Evolutionary conservation across 1,284 basidiomycete genomes (phyloP), one percentile per base, ranked within the genome.

Genomic region (Cystobasidium sp.): DNA sequence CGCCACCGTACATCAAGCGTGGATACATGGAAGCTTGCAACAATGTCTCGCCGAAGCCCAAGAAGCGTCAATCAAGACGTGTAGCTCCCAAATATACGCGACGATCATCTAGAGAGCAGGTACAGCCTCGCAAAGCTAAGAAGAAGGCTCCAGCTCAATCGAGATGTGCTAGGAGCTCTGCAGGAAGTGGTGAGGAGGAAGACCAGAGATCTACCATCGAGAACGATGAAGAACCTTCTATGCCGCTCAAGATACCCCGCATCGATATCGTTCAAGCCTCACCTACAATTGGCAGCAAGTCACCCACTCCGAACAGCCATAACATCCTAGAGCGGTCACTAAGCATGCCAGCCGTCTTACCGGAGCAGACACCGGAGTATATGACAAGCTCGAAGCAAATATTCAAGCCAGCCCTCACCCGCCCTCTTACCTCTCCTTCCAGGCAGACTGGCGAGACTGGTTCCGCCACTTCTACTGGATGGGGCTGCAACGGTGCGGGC

Each of bases 261-360:
- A 65, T 65, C 20, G 62, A 65, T 24, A 49, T 65, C 18, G 46
- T 49, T 1, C 46, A 65, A 39, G 44, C 62, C 20, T 65, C 62
- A 46, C 62, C 62, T 20, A 51, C 53, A 14, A 59, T 59, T 3
- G 56, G n/a, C 12, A 43, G 56, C 14, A 59, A 39, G 22, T 9
- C 31, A 31, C 31, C 31, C 31, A 31, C 51, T 16, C 51, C 8
- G 51, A 53, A 53, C 51, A 22, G n/a, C 51, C 24, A 43, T 44
- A 12, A 18, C 22, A 47, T 18, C 18, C 41, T 62, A 7, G 39
- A 14, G 39, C 62, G 62, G 3, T 49, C 37, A 14, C 62, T 44
- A 6, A 65, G 62, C 46, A 65, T 65, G 62, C 62, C 62, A 14
- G 31, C 62, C 20, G 44, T 65, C 10, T n/a, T 65, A 5, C 24